Evolutionary conservation across 441 rosid genomes (phyloP).

Genomic region (Erysimum cheiri): DNA sequence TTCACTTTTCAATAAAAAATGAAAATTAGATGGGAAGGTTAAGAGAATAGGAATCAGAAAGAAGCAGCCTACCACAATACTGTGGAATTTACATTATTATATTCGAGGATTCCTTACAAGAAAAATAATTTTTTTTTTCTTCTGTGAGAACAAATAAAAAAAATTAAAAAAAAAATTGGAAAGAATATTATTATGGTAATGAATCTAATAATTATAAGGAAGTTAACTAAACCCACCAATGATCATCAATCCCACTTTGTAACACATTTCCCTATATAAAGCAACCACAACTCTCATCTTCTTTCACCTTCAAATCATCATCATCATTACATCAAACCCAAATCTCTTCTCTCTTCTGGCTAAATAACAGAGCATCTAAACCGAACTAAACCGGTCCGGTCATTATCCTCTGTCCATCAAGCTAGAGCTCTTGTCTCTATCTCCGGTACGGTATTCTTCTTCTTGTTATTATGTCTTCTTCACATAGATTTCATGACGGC

Average conservation of each 20-base stretch:
- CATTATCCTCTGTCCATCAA: constrained; percentile 15
- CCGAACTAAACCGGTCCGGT: constrained; percentile 16
- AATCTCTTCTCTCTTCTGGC: background rate
- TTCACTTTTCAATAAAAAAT: background rate
- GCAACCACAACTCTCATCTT: constrained; percentile 13
- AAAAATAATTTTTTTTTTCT: background rate
- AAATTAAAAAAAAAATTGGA: background rate
- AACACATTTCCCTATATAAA: constrained; percentile 38
- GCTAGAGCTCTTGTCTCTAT: constrained; percentile 17
- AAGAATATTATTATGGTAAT: constrained; percentile 8
- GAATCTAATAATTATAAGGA: background rate
- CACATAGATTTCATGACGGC: constrained; percentile 37
- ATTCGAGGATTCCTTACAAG: constrained; percentile 1
- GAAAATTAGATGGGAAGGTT: background rate
- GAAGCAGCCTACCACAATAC: constrained; percentile 28
- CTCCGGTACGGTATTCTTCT: constrained; percentile 17
- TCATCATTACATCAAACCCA: constrained; percentile 22
- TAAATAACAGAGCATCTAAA: constrained; percentile 7
- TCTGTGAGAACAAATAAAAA: background rate
- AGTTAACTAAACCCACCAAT: constrained; percentile 13
- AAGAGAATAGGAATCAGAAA: constrained; percentile 33
- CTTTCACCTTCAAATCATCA: constrained; percentile 21
- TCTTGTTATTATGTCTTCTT: constrained; percentile 19
- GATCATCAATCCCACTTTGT: constrained; percentile 17
- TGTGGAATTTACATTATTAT: constrained; percentile 17